Percentiles rank a stretch among this genome's conserved stretches.
Conservation (phyloP, 108 stramenopile species). For the Skeletonema potamos region DNA sequence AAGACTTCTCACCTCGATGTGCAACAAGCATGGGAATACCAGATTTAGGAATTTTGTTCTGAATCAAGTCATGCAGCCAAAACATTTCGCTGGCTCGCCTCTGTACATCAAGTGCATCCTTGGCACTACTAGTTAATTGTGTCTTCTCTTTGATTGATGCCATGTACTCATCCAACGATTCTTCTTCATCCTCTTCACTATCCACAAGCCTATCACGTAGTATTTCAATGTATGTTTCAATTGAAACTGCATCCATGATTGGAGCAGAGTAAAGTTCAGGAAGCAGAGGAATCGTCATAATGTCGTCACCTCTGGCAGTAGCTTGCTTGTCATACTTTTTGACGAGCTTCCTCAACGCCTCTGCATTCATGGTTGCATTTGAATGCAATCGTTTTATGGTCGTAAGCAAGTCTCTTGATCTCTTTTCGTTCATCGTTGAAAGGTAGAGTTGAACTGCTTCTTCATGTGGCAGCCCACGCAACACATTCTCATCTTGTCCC, state of each 20-base stretch:
- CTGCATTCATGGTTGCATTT: constrained; percentile 61
- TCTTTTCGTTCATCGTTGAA: constrained; percentile 25
- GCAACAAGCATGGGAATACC: constrained; percentile 53
- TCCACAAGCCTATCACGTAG: constrained; percentile 46
- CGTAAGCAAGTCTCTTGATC: constrained; percentile 41
- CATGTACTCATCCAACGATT: constrained; percentile 25
- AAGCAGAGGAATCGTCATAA: constrained; percentile 47
- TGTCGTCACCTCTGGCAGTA: constrained; percentile 35
- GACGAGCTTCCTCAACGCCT: constrained; percentile 70
- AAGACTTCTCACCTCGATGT: constrained; percentile 52
- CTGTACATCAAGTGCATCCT: constrained; percentile 28
- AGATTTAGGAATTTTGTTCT: constrained; percentile 18
- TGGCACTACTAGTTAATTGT: not conserved
- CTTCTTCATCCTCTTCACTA: constrained; percentile 32
- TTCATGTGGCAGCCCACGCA: constrained; percentile 32
- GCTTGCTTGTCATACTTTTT: constrained; percentile 76
- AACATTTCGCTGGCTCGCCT: constrained; percentile 38
- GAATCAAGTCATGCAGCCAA: constrained; percentile 37
- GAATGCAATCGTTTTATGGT: constrained; percentile 43
- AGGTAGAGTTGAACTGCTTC: constrained; percentile 33
- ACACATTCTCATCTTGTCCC: constrained; percentile 4
- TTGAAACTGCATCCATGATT: constrained; percentile 45
- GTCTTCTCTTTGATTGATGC: constrained; percentile 24
- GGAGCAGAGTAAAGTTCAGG: constrained; percentile 60
- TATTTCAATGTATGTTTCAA: constrained; percentile 52